Base-by-base conservation (phyloP, 345 rosid species). In the Brassica juncea region DNA sequence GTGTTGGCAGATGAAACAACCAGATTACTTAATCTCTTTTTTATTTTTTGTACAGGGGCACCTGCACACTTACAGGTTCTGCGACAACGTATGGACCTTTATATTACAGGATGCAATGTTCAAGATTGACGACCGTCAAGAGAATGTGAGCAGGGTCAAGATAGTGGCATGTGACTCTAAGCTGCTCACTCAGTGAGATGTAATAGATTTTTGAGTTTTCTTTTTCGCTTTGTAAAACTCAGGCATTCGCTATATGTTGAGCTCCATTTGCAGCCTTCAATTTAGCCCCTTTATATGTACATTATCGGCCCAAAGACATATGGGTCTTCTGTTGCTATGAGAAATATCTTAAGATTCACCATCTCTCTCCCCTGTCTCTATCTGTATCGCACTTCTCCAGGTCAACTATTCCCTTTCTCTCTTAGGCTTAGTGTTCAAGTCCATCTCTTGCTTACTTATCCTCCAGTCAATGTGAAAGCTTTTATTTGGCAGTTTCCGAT, bases 41-140 rank as follows among this genome's bases (percentile, higher is more conserved):
- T 23, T 47, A 1, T 61, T 67, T 5, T 25, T 77, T 14, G 16
- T 59, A 37, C 92, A 93, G 99, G 99, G 99, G 35, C 99, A 96
- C 85, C 86, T 96, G 75, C 99, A 95, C 86, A 95, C 97, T 8
- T 95, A 95, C 84, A 89, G 99, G 83, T 95, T 93, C 89, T 93
- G 99, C 71, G 99, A 96, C 94, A 92, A 92, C 31, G 97, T 96
- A 8, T 96, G 99, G 99, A 96, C 99, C 66, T 96, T 96, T 87
- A 93, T 96, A 82, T 82, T 96, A 76, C 97, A 89, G 80, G 77
- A 86, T 54, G 97, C 94, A 0, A 0, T 27, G 74, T 93, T 96
- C 82, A 93, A 93, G 86, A 80, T 37, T 16, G 97, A 96, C 5
- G 99, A 92, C 0, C 23, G 77, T 15, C 85, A 19, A 61, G 97